Evolutionary conservation across 768 basidiomycete species (phyloP), one percentile per base, ranked within the genome.

Genomic region (Lactarius vividus): DNA sequence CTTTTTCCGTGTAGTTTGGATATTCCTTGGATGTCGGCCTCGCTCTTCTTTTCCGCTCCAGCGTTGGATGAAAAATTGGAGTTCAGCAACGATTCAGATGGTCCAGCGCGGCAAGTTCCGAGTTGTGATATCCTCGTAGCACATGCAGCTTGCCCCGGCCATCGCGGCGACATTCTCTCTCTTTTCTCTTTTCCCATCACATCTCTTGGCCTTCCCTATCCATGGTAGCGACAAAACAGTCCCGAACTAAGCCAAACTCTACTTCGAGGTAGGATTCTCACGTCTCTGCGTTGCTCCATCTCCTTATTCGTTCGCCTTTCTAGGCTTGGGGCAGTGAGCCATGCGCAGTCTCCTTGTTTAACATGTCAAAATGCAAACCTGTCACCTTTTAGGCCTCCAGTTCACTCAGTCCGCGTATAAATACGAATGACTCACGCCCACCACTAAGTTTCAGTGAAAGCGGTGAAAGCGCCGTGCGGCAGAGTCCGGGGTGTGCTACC

Each of bases 201-300:
- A 20, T 52, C 59, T 29, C 49, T 7, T 61, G 42, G 28, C 39
- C 11, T 5, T 53, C 52, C 59, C 57, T 29, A 37, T 39, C 57
- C 57, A 67, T 67, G 66, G 66, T 67, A 55, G 26, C 62, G 26
- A 59, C 66, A 59, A 67, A 67, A 59, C 66, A 39, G 62, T 55
- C 57, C 49, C 66, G 57, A 53, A 59, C 31, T 20, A 62, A 59
- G 53, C 42, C 57, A 39, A 54, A n/a, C 42, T 39, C 55, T 57
- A 26, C 55, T 49, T 31, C 66, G 40, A 67, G 66, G 66, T 67
- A 63, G 62, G 61, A 52, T 18, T 42, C 58, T 54, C n/a, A 42
- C 31, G 23, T 58, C 52, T 46, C 57, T 37, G 49, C 42, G 18
- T 55, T 63, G 37, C 61, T 59, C 61, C 23, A 26, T 67, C 57